These are phyloP conservation scores for Penicillium frequentans DNA, from an alignment of 2,329 filamentous ascomycete genomes.

Conservation along the genomic window DNA sequence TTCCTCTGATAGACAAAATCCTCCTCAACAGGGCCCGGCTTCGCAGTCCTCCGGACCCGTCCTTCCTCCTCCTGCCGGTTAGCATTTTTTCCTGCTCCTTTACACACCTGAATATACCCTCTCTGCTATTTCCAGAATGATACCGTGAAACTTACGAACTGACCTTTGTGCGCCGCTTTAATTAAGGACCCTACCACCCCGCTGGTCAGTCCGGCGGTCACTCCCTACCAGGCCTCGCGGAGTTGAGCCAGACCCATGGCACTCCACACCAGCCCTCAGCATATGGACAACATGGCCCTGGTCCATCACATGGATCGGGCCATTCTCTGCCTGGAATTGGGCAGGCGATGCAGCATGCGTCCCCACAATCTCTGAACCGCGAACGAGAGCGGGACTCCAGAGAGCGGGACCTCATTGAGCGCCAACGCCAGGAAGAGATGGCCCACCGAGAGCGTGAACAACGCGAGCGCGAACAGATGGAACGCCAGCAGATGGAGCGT, in stretches of 20 bases:
- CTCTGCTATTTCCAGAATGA: neutral
- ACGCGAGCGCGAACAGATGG: conserved; percentile 57
- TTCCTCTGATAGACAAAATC: conserved; percentile 35
- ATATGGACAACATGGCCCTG: conserved; percentile 44
- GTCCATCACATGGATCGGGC: conserved; percentile 34
- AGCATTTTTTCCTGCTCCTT: conserved; percentile 18
- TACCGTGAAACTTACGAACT: conserved; percentile 8
- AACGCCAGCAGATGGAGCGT: conserved; percentile 57
- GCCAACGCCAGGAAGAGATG: conserved; percentile 57
- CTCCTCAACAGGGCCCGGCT: conserved; percentile 39
- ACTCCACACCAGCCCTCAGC: conserved; percentile 42
- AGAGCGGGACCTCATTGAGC: conserved; percentile 53
- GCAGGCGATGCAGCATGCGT: conserved; percentile 44
- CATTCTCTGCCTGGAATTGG: conserved; percentile 44
- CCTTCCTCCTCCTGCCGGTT: conserved; percentile 42
- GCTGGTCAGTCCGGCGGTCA: conserved; percentile 44
- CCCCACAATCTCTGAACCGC: conserved; percentile 43
- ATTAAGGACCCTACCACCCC: conserved; percentile 42
- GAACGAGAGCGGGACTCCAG: conserved; percentile 53
- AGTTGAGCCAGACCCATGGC: conserved; percentile 46
- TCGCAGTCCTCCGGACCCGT: conserved; percentile 40
- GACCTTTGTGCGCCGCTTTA: conserved; percentile 11
- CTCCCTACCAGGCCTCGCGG: conserved; percentile 47
- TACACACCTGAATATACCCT: neutral
- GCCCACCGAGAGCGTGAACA: conserved; percentile 59